Percentiles rank a stretch among this genome's conserved stretches.
phyloP scores from a whole-genome alignment of 2,329 filamentous ascomycete species.

The Penicillium sp. region DNA sequence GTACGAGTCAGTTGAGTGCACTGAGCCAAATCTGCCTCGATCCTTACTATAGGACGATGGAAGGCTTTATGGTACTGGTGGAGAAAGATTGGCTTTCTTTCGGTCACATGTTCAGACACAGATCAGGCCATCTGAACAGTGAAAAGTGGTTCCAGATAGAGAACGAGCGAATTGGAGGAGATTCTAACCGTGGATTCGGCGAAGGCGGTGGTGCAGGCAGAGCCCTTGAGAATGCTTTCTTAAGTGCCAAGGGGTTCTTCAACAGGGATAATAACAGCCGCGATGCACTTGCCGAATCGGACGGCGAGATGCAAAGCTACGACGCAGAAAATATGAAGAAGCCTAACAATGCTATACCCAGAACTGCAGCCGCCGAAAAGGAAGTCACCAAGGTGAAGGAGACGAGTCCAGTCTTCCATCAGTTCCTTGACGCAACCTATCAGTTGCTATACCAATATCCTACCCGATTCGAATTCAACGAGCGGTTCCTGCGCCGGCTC shows the following conservation, averaged over 20 bases:
- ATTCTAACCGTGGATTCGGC: slow-evolving; percentile 34
- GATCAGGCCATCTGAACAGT: slow-evolving; percentile 76
- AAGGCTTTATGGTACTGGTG: slow-evolving; percentile 86
- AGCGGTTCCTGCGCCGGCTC: slow-evolving; percentile 78
- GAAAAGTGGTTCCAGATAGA: slow-evolving; percentile 92
- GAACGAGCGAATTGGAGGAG: slow-evolving; percentile 63
- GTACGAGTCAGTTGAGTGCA: slow-evolving; percentile 87
- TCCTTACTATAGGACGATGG: slow-evolving; percentile 85
- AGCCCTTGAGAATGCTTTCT: slow-evolving; percentile 73
- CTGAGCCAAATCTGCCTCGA: slow-evolving; percentile 88
- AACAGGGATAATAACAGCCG: slow-evolving; percentile 63
- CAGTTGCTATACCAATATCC: slow-evolving; percentile 80
- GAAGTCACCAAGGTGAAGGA: slow-evolving; percentile 70
- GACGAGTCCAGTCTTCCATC: slow-evolving; percentile 91
- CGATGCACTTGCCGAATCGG: slow-evolving; percentile 55
- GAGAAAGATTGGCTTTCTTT: slow-evolving; percentile 98
- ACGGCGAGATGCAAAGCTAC: slow-evolving; percentile 44
- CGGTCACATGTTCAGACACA: slow-evolving; percentile 91
- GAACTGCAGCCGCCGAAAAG: slow-evolving; percentile 45
- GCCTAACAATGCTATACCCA: slow-evolving; percentile 24
- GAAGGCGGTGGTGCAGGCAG: slow-evolving; percentile 49
- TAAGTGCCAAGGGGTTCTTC: slow-evolving; percentile 82
- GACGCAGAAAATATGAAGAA: slow-evolving; percentile 42
- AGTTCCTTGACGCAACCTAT: slow-evolving; percentile 90
- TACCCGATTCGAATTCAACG: slow-evolving; percentile 88